Percentiles rank a stretch among this genome's conserved stretches.
These are phyloP conservation scores for Stephania japonica DNA, from an alignment of 164 flowering plant genomes.

Conservation along the genomic window DNA sequence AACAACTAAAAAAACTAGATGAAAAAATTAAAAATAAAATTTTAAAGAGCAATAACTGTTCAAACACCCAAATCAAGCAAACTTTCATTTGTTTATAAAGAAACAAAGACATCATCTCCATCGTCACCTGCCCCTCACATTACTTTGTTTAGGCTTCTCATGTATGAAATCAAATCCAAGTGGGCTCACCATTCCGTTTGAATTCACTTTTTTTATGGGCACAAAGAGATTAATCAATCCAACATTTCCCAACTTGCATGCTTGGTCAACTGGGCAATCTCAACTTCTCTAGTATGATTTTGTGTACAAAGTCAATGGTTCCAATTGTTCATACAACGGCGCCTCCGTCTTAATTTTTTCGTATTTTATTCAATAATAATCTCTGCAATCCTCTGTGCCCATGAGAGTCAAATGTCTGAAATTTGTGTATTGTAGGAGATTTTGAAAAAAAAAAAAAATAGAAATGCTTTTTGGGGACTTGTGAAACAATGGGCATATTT, in stretches of 20 bases:
- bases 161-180: not conserved
- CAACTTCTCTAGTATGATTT: not conserved
- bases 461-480: not conserved
- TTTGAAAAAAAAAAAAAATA: not conserved
- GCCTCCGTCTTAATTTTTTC: not conserved
- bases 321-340: not conserved
- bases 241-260: not conserved
- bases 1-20: not conserved
- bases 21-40: no score
- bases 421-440: not conserved
- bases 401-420: not conserved
- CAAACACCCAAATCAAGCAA: not conserved
- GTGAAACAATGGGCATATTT: not conserved
- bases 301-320: not conserved
- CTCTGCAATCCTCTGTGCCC: not conserved
- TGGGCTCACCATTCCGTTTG: not conserved
- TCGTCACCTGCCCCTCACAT: not conserved
- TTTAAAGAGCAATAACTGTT: not conserved
- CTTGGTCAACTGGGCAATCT: constrained; percentile 2
- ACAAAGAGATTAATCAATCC: not conserved
- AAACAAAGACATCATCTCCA: not conserved
- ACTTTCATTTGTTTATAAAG: no score
- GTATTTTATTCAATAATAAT: not conserved
- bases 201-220: not conserved
- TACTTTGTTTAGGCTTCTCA: not conserved